A percentile compares a stretch with the other conserved stretches of the same genome.
These are phyloP conservation scores for Gossypium schwendimanii DNA, from an alignment of 441 rosid genomes.

Conservation along the genomic window DNA sequence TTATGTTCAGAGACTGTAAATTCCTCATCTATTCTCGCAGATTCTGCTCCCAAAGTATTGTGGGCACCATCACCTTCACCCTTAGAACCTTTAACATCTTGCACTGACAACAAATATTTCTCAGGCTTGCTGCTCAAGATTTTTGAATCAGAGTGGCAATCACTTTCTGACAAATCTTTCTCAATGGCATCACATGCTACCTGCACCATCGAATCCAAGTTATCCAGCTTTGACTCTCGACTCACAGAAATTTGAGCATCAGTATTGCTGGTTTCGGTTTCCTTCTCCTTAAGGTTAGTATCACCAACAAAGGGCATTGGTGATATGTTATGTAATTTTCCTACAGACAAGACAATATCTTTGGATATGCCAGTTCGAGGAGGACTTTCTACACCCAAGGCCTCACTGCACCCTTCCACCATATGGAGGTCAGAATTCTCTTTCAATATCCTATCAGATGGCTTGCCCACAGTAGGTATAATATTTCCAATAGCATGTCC, in stretches of 20 bases:
- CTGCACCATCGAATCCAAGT: conserved; percentile 23
- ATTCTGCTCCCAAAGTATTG: conserved; percentile 25
- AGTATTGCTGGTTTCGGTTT: conserved; percentile 23
- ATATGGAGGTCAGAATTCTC: conserved; percentile 27
- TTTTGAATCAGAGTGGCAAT: conserved; percentile 22
- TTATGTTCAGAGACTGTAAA: conserved; percentile 12
- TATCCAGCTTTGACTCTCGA: conserved; percentile 23
- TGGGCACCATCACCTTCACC: conserved; percentile 23
- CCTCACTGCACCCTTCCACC: conserved; percentile 32
- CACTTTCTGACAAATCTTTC: conserved; percentile 20
- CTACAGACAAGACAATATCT: conserved; percentile 16
- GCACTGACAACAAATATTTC: conserved; percentile 20
- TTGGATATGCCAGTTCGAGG: conserved; percentile 21
- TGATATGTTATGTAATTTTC: conserved; percentile 16
- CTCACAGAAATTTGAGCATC: conserved; percentile 17
- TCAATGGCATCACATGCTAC: conserved; percentile 12
- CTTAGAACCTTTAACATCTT: conserved; percentile 22
- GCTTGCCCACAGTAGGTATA: conserved; percentile 23
- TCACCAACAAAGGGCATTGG: conserved; percentile 17
- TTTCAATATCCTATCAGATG: conserved; percentile 22
- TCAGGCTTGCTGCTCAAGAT: conserved; percentile 22
- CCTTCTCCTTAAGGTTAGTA: conserved; percentile 20
- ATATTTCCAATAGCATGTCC: conserved; percentile 18
- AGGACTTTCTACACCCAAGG: conserved; percentile 10
- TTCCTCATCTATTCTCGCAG: conserved; percentile 19